Percentiles rank a stretch among this genome's conserved stretches.
Evolutionary conservation across 305 asterid species (phyloP).

Genomic region (Rubia tinctorum): DNA sequence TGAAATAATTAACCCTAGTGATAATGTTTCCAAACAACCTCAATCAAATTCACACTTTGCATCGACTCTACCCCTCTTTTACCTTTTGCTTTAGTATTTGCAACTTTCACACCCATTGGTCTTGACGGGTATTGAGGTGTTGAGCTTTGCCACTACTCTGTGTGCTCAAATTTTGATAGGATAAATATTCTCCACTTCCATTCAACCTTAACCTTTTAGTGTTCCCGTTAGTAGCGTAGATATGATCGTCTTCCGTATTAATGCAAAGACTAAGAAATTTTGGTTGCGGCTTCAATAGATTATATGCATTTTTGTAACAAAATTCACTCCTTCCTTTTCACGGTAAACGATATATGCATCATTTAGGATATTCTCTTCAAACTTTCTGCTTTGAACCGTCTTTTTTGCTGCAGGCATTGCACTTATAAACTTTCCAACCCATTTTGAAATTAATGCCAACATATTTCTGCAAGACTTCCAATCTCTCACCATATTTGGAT

Average conservation of each 20-base stretch:
- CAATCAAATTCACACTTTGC: too few species aligned
- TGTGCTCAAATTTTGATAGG: not conserved
- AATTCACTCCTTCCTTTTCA: not conserved
- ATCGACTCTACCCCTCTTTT: too few species aligned
- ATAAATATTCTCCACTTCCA: not conserved
- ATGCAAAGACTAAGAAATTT: not conserved
- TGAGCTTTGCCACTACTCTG: not conserved
- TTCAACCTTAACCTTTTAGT: too few species aligned
- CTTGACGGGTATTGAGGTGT: not conserved
- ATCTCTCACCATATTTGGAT: not conserved
- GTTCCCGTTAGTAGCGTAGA: not conserved
- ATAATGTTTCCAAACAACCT: too few species aligned
- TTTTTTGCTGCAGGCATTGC: not conserved
- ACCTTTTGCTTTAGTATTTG: too few species aligned
- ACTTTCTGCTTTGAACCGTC: not conserved
- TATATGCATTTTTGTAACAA: not conserved
- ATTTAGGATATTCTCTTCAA: not conserved
- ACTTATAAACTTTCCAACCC: not conserved
- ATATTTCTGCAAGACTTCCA: not conserved
- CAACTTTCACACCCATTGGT: not conserved
- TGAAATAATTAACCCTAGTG: too few species aligned
- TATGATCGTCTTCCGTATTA: not conserved
- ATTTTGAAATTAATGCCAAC: not conserved
- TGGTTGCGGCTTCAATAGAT: not conserved
- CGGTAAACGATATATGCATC: not conserved